Percentiles rank a stretch among this genome's conserved stretches.
Evolutionary conservation across 169 alveolate species (phyloP).

Genomic region (Cryptosporidium muris): DNA sequence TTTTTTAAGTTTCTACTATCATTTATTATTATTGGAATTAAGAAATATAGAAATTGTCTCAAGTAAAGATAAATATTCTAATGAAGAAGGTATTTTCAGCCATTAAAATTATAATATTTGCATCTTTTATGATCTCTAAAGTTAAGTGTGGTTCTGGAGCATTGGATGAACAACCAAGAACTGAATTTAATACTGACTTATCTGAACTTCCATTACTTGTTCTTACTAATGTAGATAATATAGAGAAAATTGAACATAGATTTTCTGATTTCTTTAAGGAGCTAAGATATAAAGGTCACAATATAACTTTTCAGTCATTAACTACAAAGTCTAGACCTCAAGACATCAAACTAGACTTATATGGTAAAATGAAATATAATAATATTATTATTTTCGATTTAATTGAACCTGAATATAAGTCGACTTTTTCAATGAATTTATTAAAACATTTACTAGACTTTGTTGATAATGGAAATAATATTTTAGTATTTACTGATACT

Average conservation of each 20-base stretch:
- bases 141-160: conserved; percentile 6
- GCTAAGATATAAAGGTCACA: conserved; percentile 17
- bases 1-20: too few species aligned
- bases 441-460: conserved; percentile 18
- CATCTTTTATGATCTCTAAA: background rate
- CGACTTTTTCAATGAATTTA: conserved; percentile 19
- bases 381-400: conserved; percentile 44
- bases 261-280: conserved; percentile 25
- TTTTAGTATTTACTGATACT: conserved; percentile 39
- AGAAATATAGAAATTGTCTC: too few species aligned
- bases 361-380: conserved; percentile 22
- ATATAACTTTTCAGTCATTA: conserved; percentile 13
- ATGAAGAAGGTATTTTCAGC: too few species aligned
- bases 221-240: conserved; percentile 39
- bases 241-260: background rate
- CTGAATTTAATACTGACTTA: background rate
- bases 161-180: conserved; percentile 7
- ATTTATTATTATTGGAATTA: too few species aligned
- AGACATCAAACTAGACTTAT: conserved; percentile 7
- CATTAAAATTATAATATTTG: background rate
- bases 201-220: background rate
- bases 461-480: conserved; percentile 42
- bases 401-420: background rate
- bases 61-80: too few species aligned
- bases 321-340: background rate